Percentiles rank a stretch among this genome's conserved stretches.
These are phyloP conservation scores for Chlorophyllum brunneum DNA, from an alignment of 768 basidiomycete species.

Conservation along the genomic window DNA sequence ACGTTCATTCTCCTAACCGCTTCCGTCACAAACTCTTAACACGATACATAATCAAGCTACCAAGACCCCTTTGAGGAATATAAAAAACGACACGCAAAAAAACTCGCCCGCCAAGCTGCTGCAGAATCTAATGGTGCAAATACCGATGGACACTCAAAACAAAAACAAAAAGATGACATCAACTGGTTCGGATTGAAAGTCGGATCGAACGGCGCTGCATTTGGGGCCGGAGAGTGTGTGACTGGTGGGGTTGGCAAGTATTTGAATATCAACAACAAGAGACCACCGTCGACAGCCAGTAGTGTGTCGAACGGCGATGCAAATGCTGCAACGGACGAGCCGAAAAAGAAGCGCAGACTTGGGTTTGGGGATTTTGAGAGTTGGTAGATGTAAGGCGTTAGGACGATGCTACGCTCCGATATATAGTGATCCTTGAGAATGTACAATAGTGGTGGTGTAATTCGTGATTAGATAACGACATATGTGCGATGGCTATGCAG, in stretches of 20 bases:
- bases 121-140: constrained; percentile 24
- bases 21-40: not conserved
- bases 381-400: constrained; percentile 45
- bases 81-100: constrained; percentile 77
- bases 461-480: not conserved
- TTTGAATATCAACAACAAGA: constrained; percentile 43
- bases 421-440: not conserved
- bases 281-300: constrained; percentile 30
- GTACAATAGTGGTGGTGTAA: not conserved
- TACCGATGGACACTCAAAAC: constrained; percentile 26
- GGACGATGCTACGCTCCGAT: constrained; percentile 6
- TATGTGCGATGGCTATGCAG: constrained; percentile 19
- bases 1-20: constrained; percentile 22
- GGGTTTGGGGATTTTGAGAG: constrained; percentile 92
- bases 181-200: constrained; percentile 93
- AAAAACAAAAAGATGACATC: constrained; percentile 63
- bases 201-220: constrained; percentile 39
- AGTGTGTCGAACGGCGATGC: constrained; percentile 9
- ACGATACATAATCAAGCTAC: constrained; percentile 44
- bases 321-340: constrained; percentile 33
- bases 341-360: constrained; percentile 75
- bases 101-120: constrained; percentile 58
- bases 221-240: constrained; percentile 24
- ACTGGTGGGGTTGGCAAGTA: constrained; percentile 79
- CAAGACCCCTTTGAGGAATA: constrained; percentile 97